A percentile compares a stretch with the other conserved stretches of the same genome.
Evolutionary conservation across 192 early-diverging fungal genomes (phyloP).

Genomic region (Thoreauomyces humboldtii): DNA sequence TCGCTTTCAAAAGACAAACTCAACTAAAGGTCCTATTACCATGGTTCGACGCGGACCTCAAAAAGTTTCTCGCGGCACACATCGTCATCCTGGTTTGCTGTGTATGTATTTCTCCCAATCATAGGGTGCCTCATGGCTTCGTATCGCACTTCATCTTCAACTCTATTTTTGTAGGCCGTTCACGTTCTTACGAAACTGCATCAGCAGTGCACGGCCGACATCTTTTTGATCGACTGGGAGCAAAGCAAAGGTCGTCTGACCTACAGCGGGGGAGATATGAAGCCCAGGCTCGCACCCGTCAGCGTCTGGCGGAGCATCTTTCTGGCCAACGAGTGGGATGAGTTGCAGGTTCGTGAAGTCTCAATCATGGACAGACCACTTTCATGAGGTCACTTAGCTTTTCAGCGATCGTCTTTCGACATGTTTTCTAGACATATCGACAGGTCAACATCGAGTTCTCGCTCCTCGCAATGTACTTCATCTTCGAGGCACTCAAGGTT

Average conservation of each 20-base stretch:
- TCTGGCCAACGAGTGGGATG: conserved; percentile 50
- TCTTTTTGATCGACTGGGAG: conserved; percentile 65
- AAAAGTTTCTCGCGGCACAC: conserved; percentile 31
- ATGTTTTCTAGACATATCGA: conserved; percentile 33
- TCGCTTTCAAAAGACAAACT: conserved; percentile 53
- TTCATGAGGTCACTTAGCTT: no score
- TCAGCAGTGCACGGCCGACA: conserved; percentile 44
- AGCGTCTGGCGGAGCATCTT: conserved; percentile 57
- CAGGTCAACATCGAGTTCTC: conserved; percentile 41
- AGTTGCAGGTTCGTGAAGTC: conserved; percentile 40
- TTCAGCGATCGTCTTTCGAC: no score
- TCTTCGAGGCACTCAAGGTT: conserved; percentile 38
- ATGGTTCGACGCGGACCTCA: conserved; percentile 28
- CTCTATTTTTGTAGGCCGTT: conserved; percentile 19
- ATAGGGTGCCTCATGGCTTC: background rate
- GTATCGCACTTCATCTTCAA: background rate
- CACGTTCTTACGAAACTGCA: conserved; percentile 34
- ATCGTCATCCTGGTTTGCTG: conserved; percentile 23
- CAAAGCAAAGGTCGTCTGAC: conserved; percentile 41
- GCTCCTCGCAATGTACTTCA: conserved; percentile 46
- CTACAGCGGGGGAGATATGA: conserved; percentile 4
- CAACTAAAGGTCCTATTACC: conserved; percentile 45
- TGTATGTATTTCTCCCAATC: conserved; percentile 21
- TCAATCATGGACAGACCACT: no score
- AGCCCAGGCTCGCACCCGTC: conserved; percentile 35